Evolutionary conservation across 257 asterid genomes (phyloP).

Genomic region (Salvia rosmarinus): DNA sequence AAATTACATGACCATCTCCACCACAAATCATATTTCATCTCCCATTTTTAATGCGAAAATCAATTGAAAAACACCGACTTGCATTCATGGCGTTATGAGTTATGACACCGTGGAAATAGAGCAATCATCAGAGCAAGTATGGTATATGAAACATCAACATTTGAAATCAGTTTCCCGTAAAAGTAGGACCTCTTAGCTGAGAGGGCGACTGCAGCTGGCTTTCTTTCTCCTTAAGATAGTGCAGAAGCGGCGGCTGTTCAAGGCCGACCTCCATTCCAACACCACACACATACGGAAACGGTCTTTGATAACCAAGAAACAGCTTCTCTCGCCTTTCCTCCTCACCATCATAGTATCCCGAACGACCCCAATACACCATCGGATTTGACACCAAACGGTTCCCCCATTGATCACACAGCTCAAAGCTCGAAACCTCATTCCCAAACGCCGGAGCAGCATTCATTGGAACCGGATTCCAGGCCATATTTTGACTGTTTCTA

Average conservation of each 20-base stretch:
- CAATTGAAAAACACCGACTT: background rate
- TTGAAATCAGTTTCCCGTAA: conserved; percentile 51
- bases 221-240: conserved; percentile 75
- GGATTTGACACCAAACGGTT: conserved; percentile 58
- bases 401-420: conserved; percentile 74
- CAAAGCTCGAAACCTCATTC: conserved; percentile 54
- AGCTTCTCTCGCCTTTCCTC: conserved; percentile 48
- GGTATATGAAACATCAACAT: too few species aligned
- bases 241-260: conserved; percentile 60
- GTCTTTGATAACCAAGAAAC: conserved; percentile 57
- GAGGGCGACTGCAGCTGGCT: conserved; percentile 60
- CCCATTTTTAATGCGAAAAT: background rate
- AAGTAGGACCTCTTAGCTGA: conserved; percentile 61
- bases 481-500: conserved; percentile 63
- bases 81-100: too few species aligned
- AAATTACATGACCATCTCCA: background rate
- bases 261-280: conserved; percentile 50
- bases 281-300: conserved; percentile 56
- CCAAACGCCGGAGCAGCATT: conserved; percentile 48
- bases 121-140: background rate
- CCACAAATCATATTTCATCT: background rate
- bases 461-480: conserved; percentile 37
- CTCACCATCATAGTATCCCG: conserved; percentile 48
- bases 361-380: conserved; percentile 50
- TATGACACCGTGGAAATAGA: background rate